Evolutionary conservation across 768 basidiomycete species (phyloP), one percentile per base, ranked within the genome.

Genomic region (Tylopilus subfusipes): DNA sequence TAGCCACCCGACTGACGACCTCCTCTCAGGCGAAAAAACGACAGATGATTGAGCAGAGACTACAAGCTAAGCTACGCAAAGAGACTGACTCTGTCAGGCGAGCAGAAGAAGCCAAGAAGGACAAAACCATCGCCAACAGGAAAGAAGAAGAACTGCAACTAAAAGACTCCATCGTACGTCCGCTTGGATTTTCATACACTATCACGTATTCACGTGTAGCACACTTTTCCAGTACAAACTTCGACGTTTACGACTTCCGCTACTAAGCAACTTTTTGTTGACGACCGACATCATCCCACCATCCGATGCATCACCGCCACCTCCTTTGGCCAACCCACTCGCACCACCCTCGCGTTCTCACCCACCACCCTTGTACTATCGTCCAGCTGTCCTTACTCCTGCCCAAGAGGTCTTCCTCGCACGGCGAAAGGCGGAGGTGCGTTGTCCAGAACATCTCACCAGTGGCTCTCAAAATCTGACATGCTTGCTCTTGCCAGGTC

Each of bases 31-130:
- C 89, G 2, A 90, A 88, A 76, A 91, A 91, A 73, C 78, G 90
- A 59, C 88, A 89, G 60, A 65, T 87, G 67, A 87, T 88, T 68
- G 90, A 93, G 68, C 85, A 89, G 69, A 84, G 88, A 75, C 78
- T 93, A 75, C 89, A 91, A 77, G 78, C 78, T 75, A 92, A 90
- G 75, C 80, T 93, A 59, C 80, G 82, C 68, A 87, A 85, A 79
- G 90, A 93, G 71, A 89, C 86, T 78, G 89, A 89, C 72, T 78
- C 85, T 76, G 88, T 92, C 74, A 83, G 89, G 69, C 80, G 85
- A 70, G 84, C 86, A 62, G 90, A 90, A 77, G 89, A 92, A 73
- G 86, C 85, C 56, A 90, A 90, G 74, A 88, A 88, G 70, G 88
- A 90, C 73, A 89, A 89, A 72, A 82, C 82, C 46, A 58, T 67